Evolutionary conservation across 2,329 filamentous ascomycete species (phyloP).

Genomic region (Aspergillus floridensis): DNA sequence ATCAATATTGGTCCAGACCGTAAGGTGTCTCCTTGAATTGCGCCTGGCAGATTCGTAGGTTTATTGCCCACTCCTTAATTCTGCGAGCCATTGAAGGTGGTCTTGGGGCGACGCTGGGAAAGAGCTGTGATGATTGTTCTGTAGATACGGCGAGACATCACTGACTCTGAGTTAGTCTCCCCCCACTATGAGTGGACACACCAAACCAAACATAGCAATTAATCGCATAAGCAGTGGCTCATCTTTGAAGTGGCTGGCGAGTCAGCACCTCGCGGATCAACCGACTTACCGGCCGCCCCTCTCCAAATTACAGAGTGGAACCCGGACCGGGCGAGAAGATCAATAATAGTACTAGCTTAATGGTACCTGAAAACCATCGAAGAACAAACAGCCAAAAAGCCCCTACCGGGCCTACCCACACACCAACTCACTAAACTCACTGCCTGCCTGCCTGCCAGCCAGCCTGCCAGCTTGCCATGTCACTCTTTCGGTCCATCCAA

Average conservation of each 20-base stretch:
- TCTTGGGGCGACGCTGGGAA: not conserved
- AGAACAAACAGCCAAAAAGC: conserved; percentile 1
- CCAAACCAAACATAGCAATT: not conserved
- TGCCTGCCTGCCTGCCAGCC: conserved; percentile 10
- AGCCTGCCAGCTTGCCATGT: conserved; percentile 23
- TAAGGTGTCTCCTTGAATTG: not conserved
- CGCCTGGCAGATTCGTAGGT: not conserved
- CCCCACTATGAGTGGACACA: not conserved
- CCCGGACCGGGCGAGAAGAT: conserved; percentile 4
- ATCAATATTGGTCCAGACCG: not conserved
- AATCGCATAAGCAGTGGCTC: not conserved
- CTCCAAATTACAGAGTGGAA: not conserved
- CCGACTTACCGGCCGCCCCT: not conserved
- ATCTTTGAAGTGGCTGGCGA: not conserved
- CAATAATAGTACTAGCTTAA: not conserved
- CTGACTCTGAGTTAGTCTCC: too few relatives aligned
- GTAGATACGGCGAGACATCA: not conserved
- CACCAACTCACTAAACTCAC: not conserved
- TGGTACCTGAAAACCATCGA: conserved; percentile 6
- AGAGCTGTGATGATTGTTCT: not conserved
- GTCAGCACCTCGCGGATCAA: not conserved
- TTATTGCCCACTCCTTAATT: not conserved
- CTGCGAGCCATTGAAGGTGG: not conserved
- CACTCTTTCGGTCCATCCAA: conserved; percentile 26
- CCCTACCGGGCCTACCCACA: not conserved